phyloP scores from a whole-genome alignment of 768 basidiomycete genomes.

The Xerocomellus dryophilus region DNA sequence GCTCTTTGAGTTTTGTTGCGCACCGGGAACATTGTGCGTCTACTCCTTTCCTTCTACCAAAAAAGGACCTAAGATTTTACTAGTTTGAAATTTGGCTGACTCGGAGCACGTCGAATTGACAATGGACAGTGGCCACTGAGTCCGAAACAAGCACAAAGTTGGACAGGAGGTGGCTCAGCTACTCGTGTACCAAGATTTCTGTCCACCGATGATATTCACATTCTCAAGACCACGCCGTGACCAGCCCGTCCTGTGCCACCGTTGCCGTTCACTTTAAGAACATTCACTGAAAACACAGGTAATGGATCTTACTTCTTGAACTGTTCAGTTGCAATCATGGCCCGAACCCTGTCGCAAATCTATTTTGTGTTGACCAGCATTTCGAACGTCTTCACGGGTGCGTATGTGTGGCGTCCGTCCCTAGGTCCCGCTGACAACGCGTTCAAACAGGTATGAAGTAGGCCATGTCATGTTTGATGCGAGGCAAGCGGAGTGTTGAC shows the following conservation, averaged over 20 bases:
- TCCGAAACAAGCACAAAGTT: not conserved
- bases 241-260: not conserved
- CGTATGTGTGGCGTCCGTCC: not conserved
- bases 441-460: constrained; percentile 18
- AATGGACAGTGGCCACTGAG: too few relatives aligned
- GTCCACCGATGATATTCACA: too few relatives aligned
- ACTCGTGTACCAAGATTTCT: not conserved
- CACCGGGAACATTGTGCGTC: too few relatives aligned
- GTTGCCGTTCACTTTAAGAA: not conserved
- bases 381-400: constrained; percentile 14
- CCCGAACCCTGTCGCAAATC: not conserved
- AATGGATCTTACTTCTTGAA: not conserved
- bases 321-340: constrained; percentile 1
- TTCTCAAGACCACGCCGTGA: too few relatives aligned
- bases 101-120: too few relatives aligned
- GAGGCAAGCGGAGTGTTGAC: not conserved
- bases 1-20: too few relatives aligned
- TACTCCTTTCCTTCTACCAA: too few relatives aligned
- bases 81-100: not conserved
- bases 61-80: too few relatives aligned
- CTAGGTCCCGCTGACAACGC: not conserved
- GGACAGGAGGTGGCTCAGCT: not conserved
- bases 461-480: not conserved
- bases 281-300: not conserved
- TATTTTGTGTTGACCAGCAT: constrained; percentile 9